Evolutionary conservation across 1,284 basidiomycete species (phyloP).

Genomic region (Trametes sp.): DNA sequence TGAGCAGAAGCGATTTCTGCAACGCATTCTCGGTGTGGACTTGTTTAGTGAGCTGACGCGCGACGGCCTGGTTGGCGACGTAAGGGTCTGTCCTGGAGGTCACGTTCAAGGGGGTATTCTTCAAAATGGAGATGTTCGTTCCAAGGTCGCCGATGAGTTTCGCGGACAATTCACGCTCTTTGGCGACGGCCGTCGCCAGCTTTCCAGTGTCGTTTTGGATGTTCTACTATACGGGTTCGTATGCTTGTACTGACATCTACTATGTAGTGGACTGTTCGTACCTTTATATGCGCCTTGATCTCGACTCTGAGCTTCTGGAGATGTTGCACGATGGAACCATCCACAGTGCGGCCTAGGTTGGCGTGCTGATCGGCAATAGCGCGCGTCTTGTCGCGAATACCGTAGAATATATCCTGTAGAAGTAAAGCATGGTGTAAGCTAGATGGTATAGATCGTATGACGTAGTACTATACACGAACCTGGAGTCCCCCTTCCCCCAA

Average conservation of each 20-base stretch:
- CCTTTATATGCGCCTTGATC: conserved; percentile 98
- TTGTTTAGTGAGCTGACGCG: conserved; percentile 90
- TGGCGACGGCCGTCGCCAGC: conserved; percentile 92
- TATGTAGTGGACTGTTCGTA: conserved; percentile 40
- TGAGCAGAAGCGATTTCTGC: conserved; percentile 99
- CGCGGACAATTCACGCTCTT: conserved; percentile 91
- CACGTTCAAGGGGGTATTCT: conserved; percentile 94
- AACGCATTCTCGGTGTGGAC: conserved; percentile 98
- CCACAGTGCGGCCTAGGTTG: conserved; percentile 95
- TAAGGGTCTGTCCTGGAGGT: conserved; percentile 89
- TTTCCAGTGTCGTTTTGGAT: conserved; percentile 99
- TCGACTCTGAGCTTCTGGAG: conserved; percentile 93
- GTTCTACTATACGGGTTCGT: conserved; percentile 58
- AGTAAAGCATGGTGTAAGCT: no score
- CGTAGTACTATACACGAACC: no score
- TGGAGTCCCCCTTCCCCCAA: conserved; percentile 89
- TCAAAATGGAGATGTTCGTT: conserved; percentile 88
- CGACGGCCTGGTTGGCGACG: conserved; percentile 83
- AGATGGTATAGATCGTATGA: no score
- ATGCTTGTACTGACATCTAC: not conserved
- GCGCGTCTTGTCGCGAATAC: conserved; percentile 93
- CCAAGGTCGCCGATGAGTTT: conserved; percentile 90
- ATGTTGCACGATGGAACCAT: conserved; percentile 98
- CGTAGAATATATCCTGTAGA: conserved; percentile 89
- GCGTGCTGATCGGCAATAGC: conserved; percentile 96